phyloP scores from a whole-genome alignment of 139 green algal species.

The Tetradesmus lagerheimii region DNA sequence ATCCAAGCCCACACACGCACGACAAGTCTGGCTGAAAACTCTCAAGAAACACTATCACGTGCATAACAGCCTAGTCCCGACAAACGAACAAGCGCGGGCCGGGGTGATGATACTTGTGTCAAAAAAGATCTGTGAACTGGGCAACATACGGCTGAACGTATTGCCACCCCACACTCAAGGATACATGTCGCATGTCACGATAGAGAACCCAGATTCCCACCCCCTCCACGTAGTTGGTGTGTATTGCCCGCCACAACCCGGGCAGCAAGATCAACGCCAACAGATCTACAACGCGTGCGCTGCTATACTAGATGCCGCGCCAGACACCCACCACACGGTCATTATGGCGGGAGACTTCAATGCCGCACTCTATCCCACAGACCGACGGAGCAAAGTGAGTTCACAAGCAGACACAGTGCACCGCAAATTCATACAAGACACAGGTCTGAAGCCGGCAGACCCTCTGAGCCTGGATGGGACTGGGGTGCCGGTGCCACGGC shows the following conservation, averaged over 20 bases:
- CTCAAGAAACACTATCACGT: neutral
- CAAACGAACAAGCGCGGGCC: too few relatives aligned
- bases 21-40: neutral
- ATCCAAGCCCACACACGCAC: neutral
- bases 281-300: too few relatives aligned
- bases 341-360: conserved; percentile 3
- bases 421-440: neutral
- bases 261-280: too few relatives aligned
- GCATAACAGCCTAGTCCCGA: neutral
- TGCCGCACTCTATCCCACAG: neutral
- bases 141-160: neutral
- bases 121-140: neutral
- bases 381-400: neutral
- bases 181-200: neutral
- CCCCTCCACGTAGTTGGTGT: neutral
- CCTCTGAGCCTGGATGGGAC: neutral
- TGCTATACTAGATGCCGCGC: neutral
- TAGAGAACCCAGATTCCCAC: neutral
- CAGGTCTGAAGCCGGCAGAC: neutral
- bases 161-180: neutral
- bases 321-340: neutral
- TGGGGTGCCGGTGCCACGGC: neutral
- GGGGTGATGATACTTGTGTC: neutral
- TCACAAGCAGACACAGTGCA: neutral
- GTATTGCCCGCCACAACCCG: neutral